Percentiles rank a stretch among this genome's conserved stretches.
Conservation (phyloP, 345 rosid species). For the Laguncularia racemosa region DNA sequence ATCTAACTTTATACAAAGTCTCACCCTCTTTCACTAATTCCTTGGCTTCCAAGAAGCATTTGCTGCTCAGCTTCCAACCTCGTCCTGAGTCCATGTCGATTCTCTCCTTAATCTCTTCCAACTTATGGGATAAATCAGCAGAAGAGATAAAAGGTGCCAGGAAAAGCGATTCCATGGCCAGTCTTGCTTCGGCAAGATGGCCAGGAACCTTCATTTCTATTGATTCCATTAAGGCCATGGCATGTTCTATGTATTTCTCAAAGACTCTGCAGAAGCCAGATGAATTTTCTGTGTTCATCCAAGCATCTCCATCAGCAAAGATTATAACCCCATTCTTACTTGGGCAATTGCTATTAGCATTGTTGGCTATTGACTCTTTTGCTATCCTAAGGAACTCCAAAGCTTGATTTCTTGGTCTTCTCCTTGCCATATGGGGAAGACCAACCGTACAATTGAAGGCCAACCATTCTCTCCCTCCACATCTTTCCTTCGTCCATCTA, state of each 20-base stretch:
- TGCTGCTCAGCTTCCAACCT: slow-evolving; percentile 15
- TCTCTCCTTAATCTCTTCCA: slow-evolving; percentile 9
- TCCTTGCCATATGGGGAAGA: slow-evolving; percentile 31
- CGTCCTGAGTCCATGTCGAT: slow-evolving; percentile 3
- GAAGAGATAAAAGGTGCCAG: slow-evolving; percentile 17
- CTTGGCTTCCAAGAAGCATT: slow-evolving; percentile 24
- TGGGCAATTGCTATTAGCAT: background rate
- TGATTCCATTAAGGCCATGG: slow-evolving; percentile 19
- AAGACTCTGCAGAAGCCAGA: slow-evolving; percentile 17
- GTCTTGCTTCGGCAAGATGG: slow-evolving; percentile 19
- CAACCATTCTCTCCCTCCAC: slow-evolving; percentile 18
- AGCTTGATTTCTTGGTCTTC: slow-evolving; percentile 14
- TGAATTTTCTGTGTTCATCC: background rate
- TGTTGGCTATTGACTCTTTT: slow-evolving; percentile 4
- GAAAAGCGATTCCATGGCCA: slow-evolving; percentile 24
- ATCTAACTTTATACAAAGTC: slow-evolving; percentile 13
- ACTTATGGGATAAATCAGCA: slow-evolving; percentile 3
- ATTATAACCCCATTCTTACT: slow-evolving; percentile 11
- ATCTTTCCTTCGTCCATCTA: slow-evolving; percentile 12
- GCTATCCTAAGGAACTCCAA: slow-evolving; percentile 14
- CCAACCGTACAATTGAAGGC: slow-evolving; percentile 35
- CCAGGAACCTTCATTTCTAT: slow-evolving; percentile 15
- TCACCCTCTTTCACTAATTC: slow-evolving; percentile 19
- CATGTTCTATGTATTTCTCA: slow-evolving; percentile 13
- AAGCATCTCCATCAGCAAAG: slow-evolving; percentile 20